Percentiles rank a stretch among this genome's conserved stretches.
phyloP scores from a whole-genome alignment of 257 asterid genomes.

The Forsythia suspensa region DNA sequence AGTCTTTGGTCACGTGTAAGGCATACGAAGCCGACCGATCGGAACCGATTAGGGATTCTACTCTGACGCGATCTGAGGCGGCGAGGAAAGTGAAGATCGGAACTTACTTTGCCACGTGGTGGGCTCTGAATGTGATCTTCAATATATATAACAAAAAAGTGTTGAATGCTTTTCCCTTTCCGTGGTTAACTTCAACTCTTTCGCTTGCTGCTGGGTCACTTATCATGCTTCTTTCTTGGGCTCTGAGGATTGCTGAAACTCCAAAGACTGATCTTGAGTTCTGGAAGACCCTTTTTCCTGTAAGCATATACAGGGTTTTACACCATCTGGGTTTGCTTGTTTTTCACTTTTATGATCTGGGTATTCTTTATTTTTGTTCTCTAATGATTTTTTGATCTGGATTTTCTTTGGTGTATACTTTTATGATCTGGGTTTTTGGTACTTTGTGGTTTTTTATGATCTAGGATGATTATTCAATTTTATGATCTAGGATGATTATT shows the following conservation, averaged over 20 bases:
- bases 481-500: too few relatives aligned
- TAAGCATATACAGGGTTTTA: constrained; percentile 31
- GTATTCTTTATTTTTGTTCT: not conserved
- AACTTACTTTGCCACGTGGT: constrained; percentile 86
- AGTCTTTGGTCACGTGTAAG: constrained; percentile 46
- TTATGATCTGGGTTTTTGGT: constrained; percentile 16
- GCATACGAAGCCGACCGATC: constrained; percentile 82
- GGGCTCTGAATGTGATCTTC: constrained; percentile 89
- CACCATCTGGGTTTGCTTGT: not conserved
- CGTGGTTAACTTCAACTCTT: constrained; percentile 92
- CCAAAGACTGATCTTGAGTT: constrained; percentile 93
- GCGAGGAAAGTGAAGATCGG: constrained; percentile 85
- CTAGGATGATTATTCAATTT: too few relatives aligned
- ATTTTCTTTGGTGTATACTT: not conserved
- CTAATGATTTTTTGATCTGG: not conserved
- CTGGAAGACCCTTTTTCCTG: constrained; percentile 95
- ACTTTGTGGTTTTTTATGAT: constrained; percentile 7
- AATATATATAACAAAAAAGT: constrained; percentile 92
- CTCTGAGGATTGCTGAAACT: constrained; percentile 70
- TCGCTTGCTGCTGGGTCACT: constrained; percentile 92
- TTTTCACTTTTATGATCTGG: too few relatives aligned
- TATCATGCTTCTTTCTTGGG: constrained; percentile 90
- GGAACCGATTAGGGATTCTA: constrained; percentile 41
- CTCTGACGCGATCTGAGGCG: constrained; percentile 50
- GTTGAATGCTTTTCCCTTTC: constrained; percentile 83